phyloP scores from a whole-genome alignment of 306 rosid genomes.

The Rosa multiflora region DNA sequence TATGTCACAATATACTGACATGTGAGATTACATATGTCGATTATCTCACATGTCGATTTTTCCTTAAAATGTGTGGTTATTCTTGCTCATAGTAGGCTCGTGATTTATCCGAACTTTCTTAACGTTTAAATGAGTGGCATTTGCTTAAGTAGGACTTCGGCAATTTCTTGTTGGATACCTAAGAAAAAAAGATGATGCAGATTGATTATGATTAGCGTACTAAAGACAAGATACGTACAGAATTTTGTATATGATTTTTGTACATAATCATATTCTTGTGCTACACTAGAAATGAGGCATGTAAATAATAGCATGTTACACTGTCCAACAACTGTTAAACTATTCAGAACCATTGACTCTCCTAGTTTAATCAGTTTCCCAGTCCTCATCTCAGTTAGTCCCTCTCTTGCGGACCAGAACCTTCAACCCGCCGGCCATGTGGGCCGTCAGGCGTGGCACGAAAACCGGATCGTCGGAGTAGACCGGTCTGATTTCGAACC shows the following conservation, averaged over 20 bases:
- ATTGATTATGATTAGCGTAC: constrained; percentile 6
- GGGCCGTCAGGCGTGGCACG: constrained; percentile 86
- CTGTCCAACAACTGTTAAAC: constrained; percentile 15
- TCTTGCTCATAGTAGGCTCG: too few species aligned
- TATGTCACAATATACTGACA: too few species aligned
- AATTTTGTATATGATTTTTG: constrained; percentile 8
- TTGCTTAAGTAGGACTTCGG: too few species aligned
- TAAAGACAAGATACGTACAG: background rate
- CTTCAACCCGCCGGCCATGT: constrained; percentile 85
- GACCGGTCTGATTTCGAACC: constrained; percentile 49
- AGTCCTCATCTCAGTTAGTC: constrained; percentile 15
- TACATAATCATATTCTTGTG: constrained; percentile 13
- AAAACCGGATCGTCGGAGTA: constrained; percentile 48
- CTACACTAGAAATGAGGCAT: constrained; percentile 16
- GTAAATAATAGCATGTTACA: constrained; percentile 23
- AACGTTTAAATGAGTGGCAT: too few species aligned
- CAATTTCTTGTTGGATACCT: too few species aligned
- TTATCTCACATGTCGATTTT: too few species aligned
- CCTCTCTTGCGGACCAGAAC: constrained; percentile 54
- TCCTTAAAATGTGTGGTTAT: too few species aligned
- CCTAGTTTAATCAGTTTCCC: constrained; percentile 10
- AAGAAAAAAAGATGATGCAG: background rate
- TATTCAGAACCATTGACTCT: constrained; percentile 16
- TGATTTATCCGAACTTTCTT: too few species aligned
- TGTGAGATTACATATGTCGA: background rate